Evolutionary conservation across 306 rosid species (phyloP).

Genomic region (Notholithocarpus densiflorus): DNA sequence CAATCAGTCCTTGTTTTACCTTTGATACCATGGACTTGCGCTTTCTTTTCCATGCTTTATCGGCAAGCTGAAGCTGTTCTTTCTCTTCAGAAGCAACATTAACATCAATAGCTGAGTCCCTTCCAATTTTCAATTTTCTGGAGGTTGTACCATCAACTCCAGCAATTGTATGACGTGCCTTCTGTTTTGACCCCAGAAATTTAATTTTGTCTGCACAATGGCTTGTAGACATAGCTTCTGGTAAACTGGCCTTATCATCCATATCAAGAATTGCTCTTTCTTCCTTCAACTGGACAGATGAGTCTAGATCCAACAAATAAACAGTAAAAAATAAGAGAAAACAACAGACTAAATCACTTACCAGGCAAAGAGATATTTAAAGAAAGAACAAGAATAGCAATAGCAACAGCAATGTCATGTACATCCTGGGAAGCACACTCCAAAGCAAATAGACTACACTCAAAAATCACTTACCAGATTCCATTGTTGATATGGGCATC

Average conservation of each 20-base stretch:
- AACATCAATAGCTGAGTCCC: constrained; percentile 32
- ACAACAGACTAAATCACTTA: constrained; percentile 7
- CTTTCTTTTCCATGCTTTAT: constrained; percentile 52
- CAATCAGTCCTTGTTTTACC: constrained; percentile 24
- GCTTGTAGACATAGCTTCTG: constrained; percentile 59
- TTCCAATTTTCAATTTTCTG: constrained; percentile 63
- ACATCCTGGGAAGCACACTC: not conserved
- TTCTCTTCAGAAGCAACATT: constrained; percentile 46
- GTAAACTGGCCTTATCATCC: constrained; percentile 54
- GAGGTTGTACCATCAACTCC: constrained; percentile 42
- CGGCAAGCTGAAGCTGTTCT: constrained; percentile 38
- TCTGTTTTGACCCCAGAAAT: constrained; percentile 31
- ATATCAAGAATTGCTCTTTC: constrained; percentile 41
- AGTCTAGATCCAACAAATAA: constrained; percentile 40
- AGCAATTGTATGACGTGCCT: constrained; percentile 29
- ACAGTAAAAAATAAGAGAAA: constrained; percentile 1
- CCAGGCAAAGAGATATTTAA: not conserved
- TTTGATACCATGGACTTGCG: constrained; percentile 45
- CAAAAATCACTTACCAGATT: constrained; percentile 57
- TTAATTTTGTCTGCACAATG: constrained; percentile 53
- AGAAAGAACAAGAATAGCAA: constrained; percentile 3
- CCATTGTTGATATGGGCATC: constrained; percentile 61
- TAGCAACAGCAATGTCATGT: not conserved
- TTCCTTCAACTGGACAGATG: constrained; percentile 66
- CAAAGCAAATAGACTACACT: not conserved